Percentiles rank a stretch among this genome's conserved stretches.
phyloP scores from a whole-genome alignment of 352 stramenopile genomes.

The Paralagenidium karlingii region DNA sequence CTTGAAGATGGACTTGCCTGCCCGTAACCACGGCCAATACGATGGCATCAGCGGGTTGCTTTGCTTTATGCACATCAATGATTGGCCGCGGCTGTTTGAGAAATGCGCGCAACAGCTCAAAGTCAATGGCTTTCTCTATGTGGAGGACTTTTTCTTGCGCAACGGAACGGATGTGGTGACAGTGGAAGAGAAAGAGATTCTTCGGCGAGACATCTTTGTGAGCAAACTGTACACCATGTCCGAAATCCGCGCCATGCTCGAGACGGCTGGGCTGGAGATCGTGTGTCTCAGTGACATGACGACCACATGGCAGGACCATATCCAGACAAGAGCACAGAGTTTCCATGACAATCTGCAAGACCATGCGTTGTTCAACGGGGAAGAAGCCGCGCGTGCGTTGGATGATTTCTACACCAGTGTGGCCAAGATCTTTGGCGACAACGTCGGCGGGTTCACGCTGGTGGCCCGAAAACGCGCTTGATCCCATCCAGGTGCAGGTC shows the following conservation, averaged over 20 bases:
- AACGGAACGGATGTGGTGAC: conserved; percentile 21
- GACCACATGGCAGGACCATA: conserved; percentile 46
- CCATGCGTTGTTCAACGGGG: conserved; percentile 41
- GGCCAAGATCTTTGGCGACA: conserved; percentile 36
- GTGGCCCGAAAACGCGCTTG: too few species aligned
- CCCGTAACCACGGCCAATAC: conserved; percentile 16
- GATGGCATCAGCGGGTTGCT: conserved; percentile 53
- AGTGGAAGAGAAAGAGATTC: conserved; percentile 19
- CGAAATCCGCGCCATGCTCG: conserved; percentile 26
- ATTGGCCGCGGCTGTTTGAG: conserved; percentile 43
- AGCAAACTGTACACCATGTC: conserved; percentile 19
- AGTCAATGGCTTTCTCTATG: conserved; percentile 47
- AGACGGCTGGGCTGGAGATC: conserved; percentile 32
- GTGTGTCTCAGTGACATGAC: conserved; percentile 47
- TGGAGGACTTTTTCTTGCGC: conserved; percentile 66
- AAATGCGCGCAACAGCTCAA: conserved; percentile 43
- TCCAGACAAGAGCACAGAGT: conserved; percentile 22
- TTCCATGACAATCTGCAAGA: conserved; percentile 28
- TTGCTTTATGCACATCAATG: conserved; percentile 66
- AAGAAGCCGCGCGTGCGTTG: conserved; percentile 32
- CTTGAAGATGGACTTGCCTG: conserved; percentile 13
- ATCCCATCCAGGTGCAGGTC: too few species aligned
- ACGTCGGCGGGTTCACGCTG: conserved; percentile 58
- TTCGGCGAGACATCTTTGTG: conserved; percentile 58
- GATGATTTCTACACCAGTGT: conserved; percentile 64